phyloP scores from a whole-genome alignment of 768 basidiomycete species.

The Suillus subluteus region DNA sequence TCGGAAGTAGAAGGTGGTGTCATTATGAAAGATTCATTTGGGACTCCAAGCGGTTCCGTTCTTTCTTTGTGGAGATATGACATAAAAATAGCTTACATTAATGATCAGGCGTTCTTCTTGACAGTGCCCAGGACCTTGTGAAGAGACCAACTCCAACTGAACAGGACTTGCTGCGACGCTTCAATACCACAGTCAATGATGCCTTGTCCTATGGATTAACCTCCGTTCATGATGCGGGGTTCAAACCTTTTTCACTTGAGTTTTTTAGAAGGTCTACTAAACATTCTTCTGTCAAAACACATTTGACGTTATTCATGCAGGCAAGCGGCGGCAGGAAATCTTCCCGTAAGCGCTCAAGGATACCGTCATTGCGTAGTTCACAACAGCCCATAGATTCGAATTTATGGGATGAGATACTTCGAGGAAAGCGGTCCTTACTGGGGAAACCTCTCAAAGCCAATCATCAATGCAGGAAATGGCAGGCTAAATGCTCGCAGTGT shows the following conservation, averaged over 20 bases:
- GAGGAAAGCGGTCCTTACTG: slow-evolving; percentile 71
- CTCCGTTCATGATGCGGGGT: slow-evolving; percentile 84
- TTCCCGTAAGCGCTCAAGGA: slow-evolving; percentile 54
- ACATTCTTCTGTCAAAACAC: slow-evolving; percentile 2
- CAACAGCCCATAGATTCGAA: slow-evolving; percentile 57
- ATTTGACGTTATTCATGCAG: slow-evolving; percentile 40
- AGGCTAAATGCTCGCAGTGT: slow-evolving; percentile 74
- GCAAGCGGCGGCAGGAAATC: slow-evolving; percentile 55
- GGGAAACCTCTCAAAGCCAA: slow-evolving; percentile 62
- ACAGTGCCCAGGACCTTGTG: slow-evolving; percentile 84
- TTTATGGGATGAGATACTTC: slow-evolving; percentile 79
- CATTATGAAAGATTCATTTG: slow-evolving; percentile 68
- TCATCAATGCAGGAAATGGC: slow-evolving; percentile 61
- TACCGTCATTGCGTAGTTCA: slow-evolving; percentile 14
- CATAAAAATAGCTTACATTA: slow-evolving; percentile 11
- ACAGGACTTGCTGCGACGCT: slow-evolving; percentile 61
- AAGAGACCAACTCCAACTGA: slow-evolving; percentile 66
- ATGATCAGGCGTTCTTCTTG: slow-evolving; percentile 68
- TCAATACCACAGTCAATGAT: slow-evolving; percentile 63
- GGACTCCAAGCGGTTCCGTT: slow-evolving; percentile 69
- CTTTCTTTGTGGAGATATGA: slow-evolving; percentile 7
- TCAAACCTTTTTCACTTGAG: slow-evolving; percentile 65
- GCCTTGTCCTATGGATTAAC: slow-evolving; percentile 77
- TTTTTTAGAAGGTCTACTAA: slow-evolving; percentile 67
- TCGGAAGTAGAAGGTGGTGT: slow-evolving; percentile 76